Conservation (phyloP, 2,329 filamentous ascomycete genomes). For the Aspergillus jensenii region DNA sequence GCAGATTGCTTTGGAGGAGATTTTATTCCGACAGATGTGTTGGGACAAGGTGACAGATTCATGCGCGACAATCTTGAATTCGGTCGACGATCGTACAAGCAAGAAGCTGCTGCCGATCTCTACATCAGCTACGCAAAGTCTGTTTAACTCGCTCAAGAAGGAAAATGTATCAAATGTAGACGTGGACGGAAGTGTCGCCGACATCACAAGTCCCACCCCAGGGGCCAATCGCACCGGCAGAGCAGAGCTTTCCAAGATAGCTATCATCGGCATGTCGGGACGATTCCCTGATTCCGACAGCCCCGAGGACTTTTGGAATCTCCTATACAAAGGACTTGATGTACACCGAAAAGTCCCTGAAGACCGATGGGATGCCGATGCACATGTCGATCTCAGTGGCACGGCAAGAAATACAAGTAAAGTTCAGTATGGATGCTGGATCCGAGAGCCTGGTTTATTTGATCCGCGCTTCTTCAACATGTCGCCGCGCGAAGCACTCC, state of each 20-base stretch:
- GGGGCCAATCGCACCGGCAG: slow-evolving; percentile 30
- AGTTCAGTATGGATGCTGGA: slow-evolving; percentile 73
- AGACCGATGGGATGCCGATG: slow-evolving; percentile 72
- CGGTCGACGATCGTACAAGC: slow-evolving; percentile 14
- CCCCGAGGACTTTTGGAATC: slow-evolving; percentile 71
- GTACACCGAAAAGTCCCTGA: slow-evolving; percentile 62
- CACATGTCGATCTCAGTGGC: slow-evolving; percentile 69
- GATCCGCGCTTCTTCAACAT: slow-evolving; percentile 87
- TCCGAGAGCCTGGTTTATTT: slow-evolving; percentile 73
- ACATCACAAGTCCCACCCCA: slow-evolving; percentile 19
- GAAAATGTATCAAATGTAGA: slow-evolving; percentile 25
- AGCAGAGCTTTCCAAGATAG: slow-evolving; percentile 62
- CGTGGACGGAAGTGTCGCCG: slow-evolving; percentile 27
- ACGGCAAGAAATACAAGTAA: slow-evolving; percentile 75
- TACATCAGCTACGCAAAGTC: slow-evolving; percentile 32
- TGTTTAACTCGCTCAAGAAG: slow-evolving; percentile 33
- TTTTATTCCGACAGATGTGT: slow-evolving; percentile 38
- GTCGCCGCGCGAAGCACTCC: slow-evolving; percentile 76
- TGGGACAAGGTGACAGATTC: slow-evolving; percentile 43
- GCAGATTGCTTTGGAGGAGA: slow-evolving; percentile 35
- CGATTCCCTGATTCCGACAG: slow-evolving; percentile 73
- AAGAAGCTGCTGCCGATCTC: slow-evolving; percentile 30
- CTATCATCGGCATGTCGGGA: slow-evolving; percentile 80
- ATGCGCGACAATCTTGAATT: slow-evolving; percentile 25
- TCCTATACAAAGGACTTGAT: slow-evolving; percentile 72